A percentile compares a stretch with the other conserved stretches of the same genome.
phyloP scores from a whole-genome alignment of 2,329 filamentous ascomycete species.

The Hypomyces rosellus region DNA sequence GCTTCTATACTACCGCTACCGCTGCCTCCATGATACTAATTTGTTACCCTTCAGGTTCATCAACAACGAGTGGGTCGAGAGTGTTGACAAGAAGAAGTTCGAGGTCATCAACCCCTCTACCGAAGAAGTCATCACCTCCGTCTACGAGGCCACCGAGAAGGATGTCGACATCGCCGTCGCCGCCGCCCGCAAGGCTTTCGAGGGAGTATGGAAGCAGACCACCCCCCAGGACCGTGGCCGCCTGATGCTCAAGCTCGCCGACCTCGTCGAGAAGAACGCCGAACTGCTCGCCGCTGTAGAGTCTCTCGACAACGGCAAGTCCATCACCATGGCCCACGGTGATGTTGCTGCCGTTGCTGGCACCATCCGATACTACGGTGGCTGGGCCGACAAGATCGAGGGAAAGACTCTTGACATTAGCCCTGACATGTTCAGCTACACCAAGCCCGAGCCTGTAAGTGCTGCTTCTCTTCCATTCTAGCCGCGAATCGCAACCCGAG shows the following conservation, averaged over 20 bases:
- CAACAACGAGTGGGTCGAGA: slow-evolving; percentile 80
- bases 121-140: slow-evolving; percentile 77
- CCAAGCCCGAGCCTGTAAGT: slow-evolving; percentile 62
- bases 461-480: too few species aligned
- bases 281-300: slow-evolving; percentile 76
- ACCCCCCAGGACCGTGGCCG: slow-evolving; percentile 66
- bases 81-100: slow-evolving; percentile 81
- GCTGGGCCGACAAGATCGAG: slow-evolving; percentile 87
- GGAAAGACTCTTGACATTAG: slow-evolving; percentile 80
- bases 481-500: neutral
- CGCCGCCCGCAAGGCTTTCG: slow-evolving; percentile 80
- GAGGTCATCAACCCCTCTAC: slow-evolving; percentile 85
- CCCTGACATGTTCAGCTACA: slow-evolving; percentile 78
- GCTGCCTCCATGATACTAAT: neutral
- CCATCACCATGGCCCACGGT: slow-evolving; percentile 66
- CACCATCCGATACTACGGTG: slow-evolving; percentile 68
- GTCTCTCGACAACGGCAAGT: slow-evolving; percentile 84
- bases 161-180: slow-evolving; percentile 74
- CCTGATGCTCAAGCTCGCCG: slow-evolving; percentile 68
- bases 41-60: slow-evolving; percentile 52
- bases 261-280: slow-evolving; percentile 70
- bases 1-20: neutral
- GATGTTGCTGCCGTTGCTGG: slow-evolving; percentile 64
- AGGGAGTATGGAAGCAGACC: slow-evolving; percentile 62
- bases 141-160: slow-evolving; percentile 83